Evolutionary conservation across 1,139 yeast species (phyloP).

Genomic region (Oligophagozyma castellii): DNA sequence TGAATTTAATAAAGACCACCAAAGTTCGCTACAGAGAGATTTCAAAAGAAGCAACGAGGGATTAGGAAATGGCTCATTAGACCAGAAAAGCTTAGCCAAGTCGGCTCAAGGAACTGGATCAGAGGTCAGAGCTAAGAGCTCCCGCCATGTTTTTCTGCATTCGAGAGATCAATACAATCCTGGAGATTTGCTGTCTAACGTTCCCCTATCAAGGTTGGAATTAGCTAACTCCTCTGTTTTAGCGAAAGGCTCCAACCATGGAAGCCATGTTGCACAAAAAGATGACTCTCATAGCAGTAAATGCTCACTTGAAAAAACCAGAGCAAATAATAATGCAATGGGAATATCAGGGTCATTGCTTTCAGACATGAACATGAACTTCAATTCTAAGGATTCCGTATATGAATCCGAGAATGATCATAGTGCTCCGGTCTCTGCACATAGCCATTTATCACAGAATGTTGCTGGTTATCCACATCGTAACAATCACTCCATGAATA

Average conservation of each 20-base stretch:
- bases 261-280: not conserved
- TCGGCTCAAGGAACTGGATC: not conserved
- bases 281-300: constrained; percentile 1
- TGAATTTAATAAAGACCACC: constrained; percentile 1
- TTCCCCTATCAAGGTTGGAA: constrained; percentile 51
- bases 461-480: not conserved
- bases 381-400: not conserved
- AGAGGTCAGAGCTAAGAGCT: constrained; percentile 17
- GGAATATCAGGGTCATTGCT: not conserved
- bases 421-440: too few relatives aligned
- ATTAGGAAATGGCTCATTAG: too few relatives aligned
- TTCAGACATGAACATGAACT: not conserved
- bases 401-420: too few relatives aligned
- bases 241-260: not conserved
- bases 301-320: not conserved
- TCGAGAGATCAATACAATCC: constrained; percentile 55
- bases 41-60: constrained; percentile 1
- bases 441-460: too few relatives aligned
- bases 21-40: not conserved
- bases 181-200: constrained; percentile 75
- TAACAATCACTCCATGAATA: not conserved
- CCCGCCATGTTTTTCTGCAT: constrained; percentile 54
- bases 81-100: too few relatives aligned
- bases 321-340: not conserved
- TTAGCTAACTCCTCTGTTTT: constrained; percentile 4